phyloP scores from a whole-genome alignment of 2,329 filamentous ascomycete genomes.

The Epichloe aotearoae region DNA sequence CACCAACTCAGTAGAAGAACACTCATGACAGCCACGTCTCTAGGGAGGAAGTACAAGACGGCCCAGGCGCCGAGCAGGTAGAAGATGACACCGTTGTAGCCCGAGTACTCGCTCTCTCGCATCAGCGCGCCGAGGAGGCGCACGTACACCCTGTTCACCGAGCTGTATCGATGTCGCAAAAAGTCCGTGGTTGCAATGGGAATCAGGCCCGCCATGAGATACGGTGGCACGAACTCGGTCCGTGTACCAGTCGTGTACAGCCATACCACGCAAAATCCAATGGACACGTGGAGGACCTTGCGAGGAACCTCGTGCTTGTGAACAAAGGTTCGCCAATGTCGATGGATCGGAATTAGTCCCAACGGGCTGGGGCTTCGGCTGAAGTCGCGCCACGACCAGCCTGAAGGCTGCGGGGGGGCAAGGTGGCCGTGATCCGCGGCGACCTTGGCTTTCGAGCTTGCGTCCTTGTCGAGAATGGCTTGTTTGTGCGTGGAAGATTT shows the following conservation, averaged over 20 bases:
- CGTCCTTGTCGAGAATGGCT: constrained; percentile 8
- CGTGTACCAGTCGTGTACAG: constrained; percentile 74
- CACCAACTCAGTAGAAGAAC: constrained; percentile 93
- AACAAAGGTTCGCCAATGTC: constrained; percentile 80
- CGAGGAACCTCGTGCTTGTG: constrained; percentile 96
- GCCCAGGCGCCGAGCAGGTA: constrained; percentile 86
- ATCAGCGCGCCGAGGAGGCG: constrained; percentile 75
- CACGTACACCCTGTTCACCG: constrained; percentile 81
- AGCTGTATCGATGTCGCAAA: constrained; percentile 67
- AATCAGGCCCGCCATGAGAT: constrained; percentile 65
- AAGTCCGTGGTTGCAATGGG: constrained; percentile 76
- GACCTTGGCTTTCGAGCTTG: constrained; percentile 21
- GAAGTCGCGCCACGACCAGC: constrained; percentile 74
- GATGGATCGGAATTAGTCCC: constrained; percentile 88
- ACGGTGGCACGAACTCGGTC: constrained; percentile 59
- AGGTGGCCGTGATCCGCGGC: constrained; percentile 48
- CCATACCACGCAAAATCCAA: constrained; percentile 84
- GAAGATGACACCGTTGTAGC: constrained; percentile 95
- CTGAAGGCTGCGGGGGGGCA: constrained; percentile 48
- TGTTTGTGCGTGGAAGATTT: constrained; percentile 13
- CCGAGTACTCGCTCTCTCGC: constrained; percentile 88
- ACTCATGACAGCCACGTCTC: constrained; percentile 82
- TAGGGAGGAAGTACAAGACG: constrained; percentile 76
- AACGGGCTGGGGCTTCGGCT: constrained; percentile 86
- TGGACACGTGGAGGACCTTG: constrained; percentile 87